phyloP scores from a whole-genome alignment of 2,329 filamentous ascomycete genomes.

The Grosmannia clavigera region DNA sequence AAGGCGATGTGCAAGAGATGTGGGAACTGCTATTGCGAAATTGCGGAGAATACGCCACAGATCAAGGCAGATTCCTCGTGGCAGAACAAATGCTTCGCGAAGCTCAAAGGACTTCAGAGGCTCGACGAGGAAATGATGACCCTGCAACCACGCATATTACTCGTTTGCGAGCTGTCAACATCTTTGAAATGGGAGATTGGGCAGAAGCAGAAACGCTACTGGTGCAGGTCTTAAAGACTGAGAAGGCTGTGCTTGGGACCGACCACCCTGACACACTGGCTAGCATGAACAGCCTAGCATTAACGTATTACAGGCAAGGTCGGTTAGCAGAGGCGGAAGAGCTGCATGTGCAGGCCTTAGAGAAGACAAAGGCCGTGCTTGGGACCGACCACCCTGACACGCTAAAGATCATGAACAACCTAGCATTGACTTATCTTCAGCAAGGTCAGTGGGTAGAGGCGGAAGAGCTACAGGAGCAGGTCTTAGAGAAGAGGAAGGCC shows the following conservation, averaged over 20 bases:
- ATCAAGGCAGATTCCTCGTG: background rate
- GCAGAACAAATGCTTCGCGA: background rate
- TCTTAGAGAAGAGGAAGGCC: background rate
- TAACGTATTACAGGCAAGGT: background rate
- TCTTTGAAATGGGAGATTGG: background rate
- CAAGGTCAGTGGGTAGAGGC: conserved; percentile 6
- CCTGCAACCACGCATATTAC: background rate
- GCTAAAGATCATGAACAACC: too few relatives aligned
- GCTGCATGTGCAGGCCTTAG: too few relatives aligned
- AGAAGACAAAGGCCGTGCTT: too few relatives aligned
- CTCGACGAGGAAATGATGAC: background rate
- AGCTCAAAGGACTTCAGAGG: background rate
- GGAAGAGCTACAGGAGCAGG: conserved; percentile 5
- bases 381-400: too few relatives aligned
- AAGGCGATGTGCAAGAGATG: background rate
- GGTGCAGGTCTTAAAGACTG: background rate
- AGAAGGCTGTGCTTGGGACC: background rate
- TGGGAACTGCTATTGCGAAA: background rate
- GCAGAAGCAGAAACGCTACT: conserved; percentile 9
- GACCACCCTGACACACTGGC: conserved; percentile 1
- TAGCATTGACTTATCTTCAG: background rate
- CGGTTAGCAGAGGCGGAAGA: too few relatives aligned
- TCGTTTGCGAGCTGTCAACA: background rate
- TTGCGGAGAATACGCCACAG: background rate
- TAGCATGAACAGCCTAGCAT: background rate